Percentiles rank a stretch among this genome's conserved stretches.
Conservation (phyloP, 75 land plant genomes). For the Selaginella moellendorffii region DNA sequence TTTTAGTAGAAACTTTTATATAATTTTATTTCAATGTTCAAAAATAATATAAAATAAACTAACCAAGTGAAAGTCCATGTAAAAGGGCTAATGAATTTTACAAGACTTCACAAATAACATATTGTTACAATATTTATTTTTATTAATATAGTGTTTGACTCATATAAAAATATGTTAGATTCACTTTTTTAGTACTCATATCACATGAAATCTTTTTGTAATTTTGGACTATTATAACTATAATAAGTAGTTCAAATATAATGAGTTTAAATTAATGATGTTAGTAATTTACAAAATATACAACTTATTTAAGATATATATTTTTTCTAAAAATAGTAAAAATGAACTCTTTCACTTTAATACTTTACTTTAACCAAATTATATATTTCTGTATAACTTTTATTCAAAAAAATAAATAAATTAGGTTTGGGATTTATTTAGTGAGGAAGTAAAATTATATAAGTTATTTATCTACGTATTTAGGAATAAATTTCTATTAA, state of each 20-base stretch:
- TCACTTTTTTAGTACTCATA: neutral
- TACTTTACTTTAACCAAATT: neutral
- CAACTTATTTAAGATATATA: neutral
- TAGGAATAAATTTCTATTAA: neutral
- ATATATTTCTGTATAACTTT: neutral
- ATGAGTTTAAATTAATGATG: neutral
- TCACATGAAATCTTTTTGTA: neutral
- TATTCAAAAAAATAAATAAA: neutral
- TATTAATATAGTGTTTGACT: no score
- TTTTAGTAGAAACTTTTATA: no score
- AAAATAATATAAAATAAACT: no score
- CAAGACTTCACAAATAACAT: no score
- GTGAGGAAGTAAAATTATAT: neutral
- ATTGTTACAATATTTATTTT: no score
- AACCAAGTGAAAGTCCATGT: no score
- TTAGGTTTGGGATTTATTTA: neutral
- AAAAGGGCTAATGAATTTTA: no score
- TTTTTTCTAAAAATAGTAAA: neutral
- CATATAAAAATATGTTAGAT: neutral
- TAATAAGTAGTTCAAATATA: neutral
- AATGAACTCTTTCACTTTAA: neutral
- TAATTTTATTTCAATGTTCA: no score
- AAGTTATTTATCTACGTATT: neutral
- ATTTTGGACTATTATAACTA: neutral
- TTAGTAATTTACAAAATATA: neutral